phyloP scores from a whole-genome alignment of 2,329 filamentous ascomycete species.

The Trichoderma koningiopsis region DNA sequence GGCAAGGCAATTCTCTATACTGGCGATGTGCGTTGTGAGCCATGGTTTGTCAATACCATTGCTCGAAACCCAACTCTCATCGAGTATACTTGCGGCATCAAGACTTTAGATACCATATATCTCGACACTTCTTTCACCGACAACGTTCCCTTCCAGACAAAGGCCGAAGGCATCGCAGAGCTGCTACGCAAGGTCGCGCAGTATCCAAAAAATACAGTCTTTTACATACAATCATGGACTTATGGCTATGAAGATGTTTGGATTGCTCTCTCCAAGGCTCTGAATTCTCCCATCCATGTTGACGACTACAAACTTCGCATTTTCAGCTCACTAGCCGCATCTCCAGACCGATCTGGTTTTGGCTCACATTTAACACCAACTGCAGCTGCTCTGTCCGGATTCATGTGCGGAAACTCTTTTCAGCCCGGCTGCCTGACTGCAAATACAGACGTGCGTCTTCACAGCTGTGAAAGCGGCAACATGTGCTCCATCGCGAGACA shows the following conservation, averaged over 20 bases:
- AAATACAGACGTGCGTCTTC: conserved; percentile 65
- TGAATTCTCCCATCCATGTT: conserved; percentile 75
- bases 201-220: conserved; percentile 74
- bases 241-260: conserved; percentile 91
- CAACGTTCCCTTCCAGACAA: conserved; percentile 54
- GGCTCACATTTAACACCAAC: conserved; percentile 56
- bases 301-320: conserved; percentile 77
- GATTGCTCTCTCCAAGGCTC: conserved; percentile 72
- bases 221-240: conserved; percentile 88
- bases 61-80: conserved; percentile 71
- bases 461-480: conserved; percentile 81
- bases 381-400: conserved; percentile 70
- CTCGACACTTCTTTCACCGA: conserved; percentile 79
- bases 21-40: conserved; percentile 82
- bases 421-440: conserved; percentile 73
- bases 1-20: conserved; percentile 80
- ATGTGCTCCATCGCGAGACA: conserved; percentile 55
- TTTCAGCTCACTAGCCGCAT: conserved; percentile 64
- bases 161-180: conserved; percentile 76
- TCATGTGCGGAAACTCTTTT: conserved; percentile 70
- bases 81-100: conserved; percentile 69
- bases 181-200: conserved; percentile 66
- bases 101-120: conserved; percentile 77
- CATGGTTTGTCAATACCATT: conserved; percentile 80
- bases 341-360: conserved; percentile 42